phyloP scores from a whole-genome alignment of 495 filamentous ascomycete species.

The Daldinia caldariorum region DNA sequence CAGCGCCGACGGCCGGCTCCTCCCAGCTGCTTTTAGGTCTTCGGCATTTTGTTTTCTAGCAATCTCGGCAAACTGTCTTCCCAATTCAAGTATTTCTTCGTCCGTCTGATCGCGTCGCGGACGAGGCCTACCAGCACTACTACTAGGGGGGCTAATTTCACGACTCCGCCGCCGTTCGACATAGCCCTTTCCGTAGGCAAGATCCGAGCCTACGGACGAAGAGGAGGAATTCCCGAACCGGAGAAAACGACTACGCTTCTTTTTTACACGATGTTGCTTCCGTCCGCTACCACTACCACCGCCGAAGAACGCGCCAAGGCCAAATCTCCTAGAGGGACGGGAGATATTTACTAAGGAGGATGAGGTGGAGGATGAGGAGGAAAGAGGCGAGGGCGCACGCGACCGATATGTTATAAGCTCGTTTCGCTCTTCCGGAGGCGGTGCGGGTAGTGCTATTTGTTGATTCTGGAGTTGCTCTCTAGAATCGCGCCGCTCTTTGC shows the following conservation, averaged over 20 bases:
- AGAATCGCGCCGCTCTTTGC: slow-evolving; percentile 58
- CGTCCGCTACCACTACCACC: slow-evolving; percentile 34
- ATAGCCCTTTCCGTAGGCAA: slow-evolving; percentile 66
- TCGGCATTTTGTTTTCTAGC: slow-evolving; percentile 55
- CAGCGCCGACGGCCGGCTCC: slow-evolving; percentile 51
- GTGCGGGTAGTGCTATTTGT: slow-evolving; percentile 20
- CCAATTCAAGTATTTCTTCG: slow-evolving; percentile 60
- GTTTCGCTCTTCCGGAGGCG: slow-evolving; percentile 40
- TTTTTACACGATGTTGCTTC: slow-evolving; percentile 48
- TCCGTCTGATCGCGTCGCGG: slow-evolving; percentile 54
- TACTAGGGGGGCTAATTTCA: slow-evolving; percentile 37
- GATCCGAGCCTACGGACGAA: slow-evolving; percentile 60
- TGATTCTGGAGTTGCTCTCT: slow-evolving; percentile 54
- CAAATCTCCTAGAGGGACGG: slow-evolving; percentile 51
- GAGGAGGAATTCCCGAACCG: slow-evolving; percentile 59
- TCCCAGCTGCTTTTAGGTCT: slow-evolving; percentile 55
- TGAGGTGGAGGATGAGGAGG: slow-evolving; percentile 57
- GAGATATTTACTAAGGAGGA: slow-evolving; percentile 59
- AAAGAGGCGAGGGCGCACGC: slow-evolving; percentile 53
- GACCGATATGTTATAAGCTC: slow-evolving; percentile 42
- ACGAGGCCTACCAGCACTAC: slow-evolving; percentile 28
- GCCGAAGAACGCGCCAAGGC: slow-evolving; percentile 57
- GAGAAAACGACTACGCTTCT: slow-evolving; percentile 58
- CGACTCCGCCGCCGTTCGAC: slow-evolving; percentile 53
- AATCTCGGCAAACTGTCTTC: slow-evolving; percentile 57